Evolutionary conservation across 2,329 filamentous ascomycete genomes (phyloP).

Genomic region (Colletotrichum liaoningense): DNA sequence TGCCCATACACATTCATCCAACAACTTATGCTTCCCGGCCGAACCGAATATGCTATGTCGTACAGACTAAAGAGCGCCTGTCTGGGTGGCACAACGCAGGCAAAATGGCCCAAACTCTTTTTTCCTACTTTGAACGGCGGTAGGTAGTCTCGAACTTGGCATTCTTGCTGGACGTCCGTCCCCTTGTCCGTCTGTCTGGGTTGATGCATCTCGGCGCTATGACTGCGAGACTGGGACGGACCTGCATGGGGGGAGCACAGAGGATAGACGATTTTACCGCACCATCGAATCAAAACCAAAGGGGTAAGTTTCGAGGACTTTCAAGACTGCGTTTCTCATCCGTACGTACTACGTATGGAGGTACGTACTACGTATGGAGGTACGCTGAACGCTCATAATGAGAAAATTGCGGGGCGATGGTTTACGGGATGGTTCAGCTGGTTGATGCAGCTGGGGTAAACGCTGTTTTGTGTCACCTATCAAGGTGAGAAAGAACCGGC

Average conservation of each 20-base stretch:
- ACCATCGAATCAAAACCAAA: slow-evolving; percentile 17
- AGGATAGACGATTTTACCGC: neutral
- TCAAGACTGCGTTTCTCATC: neutral
- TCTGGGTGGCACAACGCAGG: too few species aligned
- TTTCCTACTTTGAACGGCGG: neutral
- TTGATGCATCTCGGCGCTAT: slow-evolving; percentile 31
- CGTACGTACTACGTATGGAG: too few species aligned
- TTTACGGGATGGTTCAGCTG: neutral
- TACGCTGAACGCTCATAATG: neutral
- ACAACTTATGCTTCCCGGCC: neutral
- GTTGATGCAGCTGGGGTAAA: neutral
- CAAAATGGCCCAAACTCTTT: neutral
- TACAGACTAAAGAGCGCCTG: too few species aligned
- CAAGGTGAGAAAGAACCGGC: too few species aligned
- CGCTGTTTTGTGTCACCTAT: neutral
- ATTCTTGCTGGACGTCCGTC: neutral
- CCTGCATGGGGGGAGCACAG: slow-evolving; percentile 10
- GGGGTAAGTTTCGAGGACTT: neutral
- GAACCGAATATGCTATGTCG: neutral
- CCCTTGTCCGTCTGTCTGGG: neutral
- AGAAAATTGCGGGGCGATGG: neutral
- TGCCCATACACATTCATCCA: too few species aligned
- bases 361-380: too few species aligned
- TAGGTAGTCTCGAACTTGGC: neutral
- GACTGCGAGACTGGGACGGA: slow-evolving; percentile 24